Percentiles rank a stretch among this genome's conserved stretches.
Evolutionary conservation across 1,139 yeast genomes (phyloP).

Genomic region (Nakaseomyces kungkrabaensis): DNA sequence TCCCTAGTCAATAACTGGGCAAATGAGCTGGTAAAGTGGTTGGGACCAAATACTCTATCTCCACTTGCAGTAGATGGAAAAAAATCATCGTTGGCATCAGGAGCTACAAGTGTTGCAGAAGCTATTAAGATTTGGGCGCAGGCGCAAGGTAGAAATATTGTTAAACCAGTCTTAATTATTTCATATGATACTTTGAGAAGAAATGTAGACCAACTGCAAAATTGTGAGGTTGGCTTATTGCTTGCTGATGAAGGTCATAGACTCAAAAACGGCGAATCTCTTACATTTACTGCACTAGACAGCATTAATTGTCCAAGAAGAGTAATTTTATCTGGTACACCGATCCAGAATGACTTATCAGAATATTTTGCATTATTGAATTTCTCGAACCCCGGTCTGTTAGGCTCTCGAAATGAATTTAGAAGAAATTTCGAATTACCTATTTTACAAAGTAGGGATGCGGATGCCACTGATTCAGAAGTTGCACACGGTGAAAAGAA

Average conservation of each 20-base stretch:
- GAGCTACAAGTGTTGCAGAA: conserved; percentile 46
- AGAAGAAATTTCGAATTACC: conserved; percentile 74
- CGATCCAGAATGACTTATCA: conserved; percentile 90
- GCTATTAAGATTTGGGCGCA: conserved; percentile 80
- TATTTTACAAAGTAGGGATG: conserved; percentile 80
- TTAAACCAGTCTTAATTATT: conserved; percentile 88
- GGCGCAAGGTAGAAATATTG: conserved; percentile 81
- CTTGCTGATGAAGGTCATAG: conserved; percentile 97
- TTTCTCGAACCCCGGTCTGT: conserved; percentile 89
- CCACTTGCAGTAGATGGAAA: conserved; percentile 93
- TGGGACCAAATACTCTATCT: conserved; percentile 81
- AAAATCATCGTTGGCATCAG: conserved; percentile 26
- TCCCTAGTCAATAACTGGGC: conserved; percentile 96
- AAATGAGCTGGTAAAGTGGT: conserved; percentile 89
- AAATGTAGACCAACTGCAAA: conserved; percentile 66
- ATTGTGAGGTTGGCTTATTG: conserved; percentile 77
- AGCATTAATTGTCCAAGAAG: conserved; percentile 77
- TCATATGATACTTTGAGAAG: conserved; percentile 90
- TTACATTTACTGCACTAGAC: conserved; percentile 81
- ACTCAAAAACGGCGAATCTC: conserved; percentile 86
- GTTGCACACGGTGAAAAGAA: conserved; percentile 62
- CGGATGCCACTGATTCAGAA: conserved; percentile 78
- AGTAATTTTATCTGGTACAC: conserved; percentile 92
- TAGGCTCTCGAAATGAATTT: conserved; percentile 79
- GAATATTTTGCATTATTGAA: conserved; percentile 87